Evolutionary conservation across 2,329 filamentous ascomycete genomes (phyloP).

Genomic region (Fusarium beomiforme): DNA sequence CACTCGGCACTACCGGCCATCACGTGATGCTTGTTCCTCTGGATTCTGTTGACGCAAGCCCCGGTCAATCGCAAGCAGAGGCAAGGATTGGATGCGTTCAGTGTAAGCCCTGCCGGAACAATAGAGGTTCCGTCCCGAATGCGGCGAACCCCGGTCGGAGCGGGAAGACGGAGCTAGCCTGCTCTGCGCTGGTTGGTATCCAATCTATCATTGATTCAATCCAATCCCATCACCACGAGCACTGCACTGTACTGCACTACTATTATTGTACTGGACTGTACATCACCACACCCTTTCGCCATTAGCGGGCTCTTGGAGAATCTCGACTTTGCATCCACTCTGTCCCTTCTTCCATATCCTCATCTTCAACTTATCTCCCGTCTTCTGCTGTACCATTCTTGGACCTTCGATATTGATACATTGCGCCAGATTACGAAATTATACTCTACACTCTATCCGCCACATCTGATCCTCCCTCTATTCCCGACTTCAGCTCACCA

Average conservation of each 20-base stretch:
- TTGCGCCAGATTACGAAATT: slow-evolving; percentile 14
- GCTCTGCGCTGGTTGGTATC: slow-evolving; percentile 42
- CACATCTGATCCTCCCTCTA: slow-evolving; percentile 13
- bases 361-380: slow-evolving; percentile 17
- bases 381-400: background rate
- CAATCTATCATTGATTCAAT: slow-evolving; percentile 22
- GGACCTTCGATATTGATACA: slow-evolving; percentile 13
- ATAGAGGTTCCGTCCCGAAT: slow-evolving; percentile 5
- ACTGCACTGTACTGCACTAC: no score
- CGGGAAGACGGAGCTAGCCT: slow-evolving; percentile 37
- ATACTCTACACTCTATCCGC: slow-evolving; percentile 5
- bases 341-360: slow-evolving; percentile 37
- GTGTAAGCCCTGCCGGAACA: slow-evolving; percentile 15
- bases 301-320: slow-evolving; percentile 38
- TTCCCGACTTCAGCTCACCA: slow-evolving; percentile 45
- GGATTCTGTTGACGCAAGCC: slow-evolving; percentile 33
- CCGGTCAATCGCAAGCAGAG: slow-evolving; percentile 12
- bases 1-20: slow-evolving; percentile 24
- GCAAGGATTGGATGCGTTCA: slow-evolving; percentile 32
- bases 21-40: slow-evolving; percentile 28
- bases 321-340: slow-evolving; percentile 41
- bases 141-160: slow-evolving; percentile 28
- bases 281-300: slow-evolving; percentile 28
- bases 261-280: slow-evolving; percentile 17
- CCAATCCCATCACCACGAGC: slow-evolving; percentile 36